Evolutionary conservation across 2,329 filamentous ascomycete genomes (phyloP), one percentile per base, ranked within the genome.

Genomic region (Trichoderma citrinoviride): DNA sequence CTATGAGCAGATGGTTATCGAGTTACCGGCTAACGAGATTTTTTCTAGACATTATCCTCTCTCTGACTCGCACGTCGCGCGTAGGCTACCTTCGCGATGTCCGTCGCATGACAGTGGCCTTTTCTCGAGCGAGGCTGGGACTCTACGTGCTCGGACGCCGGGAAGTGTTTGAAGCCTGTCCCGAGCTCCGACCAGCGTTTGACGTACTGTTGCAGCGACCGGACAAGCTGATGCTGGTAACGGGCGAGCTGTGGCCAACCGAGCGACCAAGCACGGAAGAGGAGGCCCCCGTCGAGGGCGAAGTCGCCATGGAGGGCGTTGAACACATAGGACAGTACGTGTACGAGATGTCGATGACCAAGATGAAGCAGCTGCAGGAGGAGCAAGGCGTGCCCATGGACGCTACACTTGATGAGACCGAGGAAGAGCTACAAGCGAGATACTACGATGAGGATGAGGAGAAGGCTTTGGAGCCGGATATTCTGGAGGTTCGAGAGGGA

Each of bases 271-370:
- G 80, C 12, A 72, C 76, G 1, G 79, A 79, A 5, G 81, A 82
- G 53, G 71, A 71, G 4, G 68, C 68, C 7, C 73, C 80, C 7
- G 79, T 85, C 7, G 78, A 82, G 2, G 83, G 83, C 14, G 83
- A 86, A 71, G 89, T 87, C 1, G 82, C 87, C 21, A 98, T 99
- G 91, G 91, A 94, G 71, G 87, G 90, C 40, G 89, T 98, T 1
- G 94, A 99, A 80, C 95, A 99, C 79, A 77, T 99, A 41, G 95
- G 95, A 0, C 90, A 97, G 78, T 99, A 97, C 76, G 94, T 99
- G 23, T 97, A 87, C 75, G 92, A 99, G 77, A 99, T 99, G 92
- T 96, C 93, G 3, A 86, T 90, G 53, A 85, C 83, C 1, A 82
- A 78, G 72, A 69, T 85, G 41, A 77, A 81, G 72, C 82, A 86